Percentiles rank a stretch among this genome's conserved stretches.
Evolutionary conservation across 73 alveolate species (phyloP).

Genomic region (Tetrahymena thermophila): DNA sequence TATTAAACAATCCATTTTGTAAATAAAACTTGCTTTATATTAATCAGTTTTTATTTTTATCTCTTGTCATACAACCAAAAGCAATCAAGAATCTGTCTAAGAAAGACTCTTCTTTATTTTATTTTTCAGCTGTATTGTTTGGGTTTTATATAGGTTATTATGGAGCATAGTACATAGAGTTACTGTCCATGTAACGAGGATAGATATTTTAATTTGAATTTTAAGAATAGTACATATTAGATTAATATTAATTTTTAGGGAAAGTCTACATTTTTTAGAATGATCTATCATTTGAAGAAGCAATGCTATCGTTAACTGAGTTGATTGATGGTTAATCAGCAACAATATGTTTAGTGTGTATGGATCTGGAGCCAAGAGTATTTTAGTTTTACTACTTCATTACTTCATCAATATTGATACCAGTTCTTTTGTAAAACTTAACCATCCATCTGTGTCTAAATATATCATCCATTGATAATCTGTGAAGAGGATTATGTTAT

Average conservation of each 20-base stretch:
- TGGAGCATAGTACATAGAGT: background rate
- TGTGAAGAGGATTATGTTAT: constrained; percentile 61
- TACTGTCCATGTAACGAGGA: background rate
- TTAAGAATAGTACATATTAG: background rate
- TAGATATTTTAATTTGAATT: background rate
- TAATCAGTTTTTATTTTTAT: constrained; percentile 4
- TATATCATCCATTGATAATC: constrained; percentile 73
- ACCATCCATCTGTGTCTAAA: constrained; percentile 86
- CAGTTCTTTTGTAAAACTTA: constrained; percentile 43
- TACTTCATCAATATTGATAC: background rate
- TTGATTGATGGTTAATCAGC: background rate
- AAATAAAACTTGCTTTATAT: background rate
- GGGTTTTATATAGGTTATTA: background rate
- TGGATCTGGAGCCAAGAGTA: background rate
- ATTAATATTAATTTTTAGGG: background rate
- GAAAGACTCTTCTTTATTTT: constrained; percentile 3
- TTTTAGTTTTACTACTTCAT: background rate
- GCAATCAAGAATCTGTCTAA: constrained; percentile 30
- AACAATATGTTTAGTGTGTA: background rate
- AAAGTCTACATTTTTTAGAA: background rate
- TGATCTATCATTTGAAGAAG: constrained; percentile 8
- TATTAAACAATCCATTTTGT: too few relatives aligned
- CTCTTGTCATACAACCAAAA: constrained; percentile 42
- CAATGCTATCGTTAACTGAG: background rate
- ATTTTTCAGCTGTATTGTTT: background rate